Percentiles rank a stretch among this genome's conserved stretches.
Evolutionary conservation across 257 asterid genomes (phyloP).

Genomic region (Paraleonurus japonicus): DNA sequence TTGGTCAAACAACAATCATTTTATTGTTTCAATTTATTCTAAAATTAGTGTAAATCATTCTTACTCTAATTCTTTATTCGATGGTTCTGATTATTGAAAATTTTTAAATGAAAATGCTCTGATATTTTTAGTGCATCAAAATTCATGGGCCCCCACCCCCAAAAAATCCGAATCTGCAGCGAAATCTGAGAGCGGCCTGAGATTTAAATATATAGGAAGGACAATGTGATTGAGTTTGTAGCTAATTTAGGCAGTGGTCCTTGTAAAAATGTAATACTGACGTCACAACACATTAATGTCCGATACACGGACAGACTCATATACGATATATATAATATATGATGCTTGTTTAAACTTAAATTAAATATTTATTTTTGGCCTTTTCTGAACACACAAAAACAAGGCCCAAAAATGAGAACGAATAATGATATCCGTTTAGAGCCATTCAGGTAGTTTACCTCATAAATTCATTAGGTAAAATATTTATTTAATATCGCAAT

Average conservation of each 20-base stretch:
- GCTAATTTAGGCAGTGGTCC: not conserved
- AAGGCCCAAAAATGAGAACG: too few species aligned
- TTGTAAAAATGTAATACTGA: not conserved
- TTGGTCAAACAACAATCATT: too few species aligned
- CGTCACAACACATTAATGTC: not conserved
- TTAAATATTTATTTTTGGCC: not conserved
- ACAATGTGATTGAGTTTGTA: not conserved
- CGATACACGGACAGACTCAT: not conserved
- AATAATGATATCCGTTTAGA: conserved; percentile 6
- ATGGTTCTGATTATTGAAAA: too few species aligned
- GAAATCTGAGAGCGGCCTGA: conserved; percentile 13
- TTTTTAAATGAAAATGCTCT: too few species aligned
- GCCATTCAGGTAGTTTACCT: conserved; percentile 25
- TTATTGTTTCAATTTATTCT: too few species aligned
- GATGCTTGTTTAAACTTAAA: not conserved
- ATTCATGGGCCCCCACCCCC: too few species aligned
- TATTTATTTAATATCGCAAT: not conserved
- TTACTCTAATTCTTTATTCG: too few species aligned
- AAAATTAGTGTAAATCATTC: too few species aligned
- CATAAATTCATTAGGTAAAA: conserved; percentile 36
- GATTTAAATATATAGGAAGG: not conserved
- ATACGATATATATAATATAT: not conserved
- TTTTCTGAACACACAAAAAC: not conserved
- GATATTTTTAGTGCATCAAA: too few species aligned
- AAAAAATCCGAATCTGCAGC: not conserved